These are phyloP conservation scores for Haematococcus sp. DNA, from an alignment of 139 green algal species.

Conservation along the genomic window DNA sequence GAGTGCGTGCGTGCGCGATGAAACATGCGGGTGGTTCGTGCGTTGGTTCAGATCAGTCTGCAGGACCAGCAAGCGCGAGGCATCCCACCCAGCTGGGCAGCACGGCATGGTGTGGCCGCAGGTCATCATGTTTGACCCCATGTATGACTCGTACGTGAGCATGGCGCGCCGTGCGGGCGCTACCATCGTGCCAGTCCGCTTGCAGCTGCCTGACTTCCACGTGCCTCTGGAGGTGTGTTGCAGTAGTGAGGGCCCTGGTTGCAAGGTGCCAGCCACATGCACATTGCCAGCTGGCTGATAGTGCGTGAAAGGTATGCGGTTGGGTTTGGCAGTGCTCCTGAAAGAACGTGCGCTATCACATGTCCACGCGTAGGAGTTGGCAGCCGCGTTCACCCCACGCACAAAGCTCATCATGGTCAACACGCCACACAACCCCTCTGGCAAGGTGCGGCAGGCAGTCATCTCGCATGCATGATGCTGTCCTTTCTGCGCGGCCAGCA, in stretches of 20 bases:
- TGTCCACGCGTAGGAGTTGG: constrained; percentile 9
- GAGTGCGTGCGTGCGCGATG: no score
- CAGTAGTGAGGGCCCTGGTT: no score
- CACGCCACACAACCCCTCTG: constrained; percentile 81
- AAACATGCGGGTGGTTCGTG: no score
- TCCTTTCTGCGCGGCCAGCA: no score
- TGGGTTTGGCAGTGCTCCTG: no score
- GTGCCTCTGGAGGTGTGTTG: constrained; percentile 28
- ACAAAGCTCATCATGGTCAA: constrained; percentile 81
- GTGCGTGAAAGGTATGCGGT: no score
- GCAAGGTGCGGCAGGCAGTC: constrained; percentile 16
- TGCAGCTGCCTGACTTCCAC: constrained; percentile 50
- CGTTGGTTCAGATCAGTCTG: no score
- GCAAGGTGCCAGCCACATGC: neutral
- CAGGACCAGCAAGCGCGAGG: no score
- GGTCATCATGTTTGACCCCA: constrained; percentile 78
- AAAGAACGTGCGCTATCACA: no score
- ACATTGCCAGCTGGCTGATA: constrained; percentile 32
- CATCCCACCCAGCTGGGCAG: no score
- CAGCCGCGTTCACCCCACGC: constrained; percentile 35
- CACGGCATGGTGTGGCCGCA: constrained; percentile 14
- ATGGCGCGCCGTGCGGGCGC: constrained; percentile 35
- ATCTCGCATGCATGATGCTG: no score
- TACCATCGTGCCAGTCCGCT: constrained; percentile 37
- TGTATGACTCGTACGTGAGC: constrained; percentile 66